phyloP scores from a whole-genome alignment of 2,329 filamentous ascomycete genomes.

The Aspergillus arachidicola region DNA sequence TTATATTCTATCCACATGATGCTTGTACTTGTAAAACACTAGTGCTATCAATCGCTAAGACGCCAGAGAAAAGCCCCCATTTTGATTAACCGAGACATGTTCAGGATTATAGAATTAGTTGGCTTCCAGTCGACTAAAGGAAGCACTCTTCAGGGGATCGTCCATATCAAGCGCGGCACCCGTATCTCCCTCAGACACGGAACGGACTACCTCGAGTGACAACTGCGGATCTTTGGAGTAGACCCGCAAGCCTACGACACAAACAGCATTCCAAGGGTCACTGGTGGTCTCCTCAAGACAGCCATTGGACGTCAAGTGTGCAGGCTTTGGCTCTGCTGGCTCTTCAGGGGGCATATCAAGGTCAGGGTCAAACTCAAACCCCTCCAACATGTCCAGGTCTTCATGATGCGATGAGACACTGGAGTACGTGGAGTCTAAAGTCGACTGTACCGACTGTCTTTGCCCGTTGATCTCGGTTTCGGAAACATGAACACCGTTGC shows the following conservation, averaged over 20 bases:
- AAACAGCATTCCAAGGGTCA: conserved; percentile 63
- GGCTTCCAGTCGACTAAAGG: conserved; percentile 9
- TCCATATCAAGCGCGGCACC: conserved; percentile 49
- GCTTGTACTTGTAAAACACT: background rate
- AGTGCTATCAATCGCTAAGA: background rate
- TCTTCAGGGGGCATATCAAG: conserved; percentile 43
- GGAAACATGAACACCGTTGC: conserved; percentile 25
- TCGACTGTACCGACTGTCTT: conserved; percentile 25
- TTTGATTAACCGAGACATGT: background rate
- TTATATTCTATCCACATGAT: background rate
- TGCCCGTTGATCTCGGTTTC: conserved; percentile 12
- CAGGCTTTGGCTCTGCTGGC: conserved; percentile 14
- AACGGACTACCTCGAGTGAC: conserved; percentile 55
- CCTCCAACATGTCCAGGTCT: conserved; percentile 40
- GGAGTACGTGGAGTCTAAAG: conserved; percentile 28
- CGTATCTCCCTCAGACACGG: conserved; percentile 40
- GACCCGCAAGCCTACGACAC: conserved; percentile 61
- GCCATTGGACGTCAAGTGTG: conserved; percentile 11
- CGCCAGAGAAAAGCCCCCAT: background rate
- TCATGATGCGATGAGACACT: conserved; percentile 21
- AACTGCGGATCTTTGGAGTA: conserved; percentile 56
- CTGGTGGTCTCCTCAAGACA: conserved; percentile 24
- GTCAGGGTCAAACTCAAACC: conserved; percentile 48
- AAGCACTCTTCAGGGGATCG: conserved; percentile 40
- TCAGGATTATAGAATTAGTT: background rate